Conservation (phyloP, 2,329 filamentous ascomycete genomes). For the Thielaviopsis punctulata region DNA sequence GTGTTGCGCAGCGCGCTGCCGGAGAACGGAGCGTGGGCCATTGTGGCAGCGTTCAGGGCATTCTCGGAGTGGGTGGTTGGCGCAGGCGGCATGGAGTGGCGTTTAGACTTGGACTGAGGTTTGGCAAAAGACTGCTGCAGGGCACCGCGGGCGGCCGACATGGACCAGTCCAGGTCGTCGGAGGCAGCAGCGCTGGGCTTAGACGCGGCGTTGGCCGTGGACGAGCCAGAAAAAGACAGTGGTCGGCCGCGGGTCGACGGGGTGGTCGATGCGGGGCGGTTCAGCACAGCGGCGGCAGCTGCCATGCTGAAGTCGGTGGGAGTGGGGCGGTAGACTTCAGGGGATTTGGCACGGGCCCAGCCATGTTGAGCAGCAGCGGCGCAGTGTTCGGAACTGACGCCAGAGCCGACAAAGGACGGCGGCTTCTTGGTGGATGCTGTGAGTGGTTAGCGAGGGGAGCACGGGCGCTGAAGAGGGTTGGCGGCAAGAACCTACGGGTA, state of each 20-base stretch:
- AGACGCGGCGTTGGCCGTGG: neutral
- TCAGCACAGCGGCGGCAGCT: constrained; percentile 17
- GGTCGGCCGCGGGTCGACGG: neutral
- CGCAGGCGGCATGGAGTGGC: neutral
- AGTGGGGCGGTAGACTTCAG: constrained; percentile 31
- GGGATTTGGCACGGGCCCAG: constrained; percentile 45
- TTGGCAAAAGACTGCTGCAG: constrained; percentile 6
- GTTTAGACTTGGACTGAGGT: neutral
- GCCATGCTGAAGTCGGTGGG: constrained; percentile 32
- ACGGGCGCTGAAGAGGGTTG: neutral
- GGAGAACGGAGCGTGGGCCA: constrained; percentile 39
- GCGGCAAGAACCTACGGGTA: neutral
- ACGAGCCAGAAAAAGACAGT: neutral
- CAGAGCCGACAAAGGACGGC: neutral
- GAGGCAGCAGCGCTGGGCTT: neutral
- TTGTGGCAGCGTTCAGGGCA: constrained; percentile 55
- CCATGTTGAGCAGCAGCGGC: constrained; percentile 53
- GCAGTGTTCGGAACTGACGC: constrained; percentile 6
- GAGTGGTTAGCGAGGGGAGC: neutral
- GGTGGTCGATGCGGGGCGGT: neutral
- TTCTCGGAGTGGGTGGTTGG: constrained; percentile 28
- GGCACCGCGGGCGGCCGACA: constrained; percentile 3
- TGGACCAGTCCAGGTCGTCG: constrained; percentile 1
- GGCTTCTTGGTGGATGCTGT: neutral
- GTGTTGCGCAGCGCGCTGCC: constrained; percentile 24